These are phyloP conservation scores for Kodamaea hsintzibuensis DNA, from an alignment of 805 yeast genomes.

Conservation along the genomic window DNA sequence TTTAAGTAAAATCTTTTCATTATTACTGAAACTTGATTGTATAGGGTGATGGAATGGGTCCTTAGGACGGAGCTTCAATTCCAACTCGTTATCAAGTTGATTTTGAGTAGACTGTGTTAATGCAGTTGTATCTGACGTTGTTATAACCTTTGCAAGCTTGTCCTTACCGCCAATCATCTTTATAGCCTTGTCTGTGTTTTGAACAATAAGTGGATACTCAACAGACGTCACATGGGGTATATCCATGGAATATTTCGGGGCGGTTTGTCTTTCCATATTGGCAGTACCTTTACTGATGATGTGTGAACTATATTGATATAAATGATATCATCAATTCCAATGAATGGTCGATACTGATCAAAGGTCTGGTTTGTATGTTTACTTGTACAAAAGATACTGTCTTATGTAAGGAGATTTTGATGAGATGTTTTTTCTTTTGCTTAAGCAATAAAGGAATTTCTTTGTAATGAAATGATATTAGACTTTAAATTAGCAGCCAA, in stretches of 20 bases:
- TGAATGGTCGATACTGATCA: not conserved
- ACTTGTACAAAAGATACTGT: too few relatives aligned
- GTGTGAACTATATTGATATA: not conserved
- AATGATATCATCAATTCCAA: not conserved
- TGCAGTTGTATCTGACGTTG: constrained; percentile 27
- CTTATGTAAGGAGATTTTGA: too few relatives aligned
- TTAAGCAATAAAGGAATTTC: too few relatives aligned
- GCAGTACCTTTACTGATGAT: not conserved
- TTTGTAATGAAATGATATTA: too few relatives aligned
- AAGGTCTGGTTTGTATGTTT: too few relatives aligned
- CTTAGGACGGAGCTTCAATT: constrained; percentile 36
- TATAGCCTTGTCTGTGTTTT: constrained; percentile 62
- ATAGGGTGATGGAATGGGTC: constrained; percentile 63
- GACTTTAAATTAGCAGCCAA: too few relatives aligned
- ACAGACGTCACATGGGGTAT: constrained; percentile 73
- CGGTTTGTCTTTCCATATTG: constrained; percentile 21
- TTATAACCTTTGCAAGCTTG: constrained; percentile 43
- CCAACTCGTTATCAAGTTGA: constrained; percentile 37
- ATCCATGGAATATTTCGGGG: constrained; percentile 63
- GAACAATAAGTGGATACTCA: constrained; percentile 76
- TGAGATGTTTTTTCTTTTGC: too few relatives aligned
- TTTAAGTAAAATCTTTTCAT: constrained; percentile 60
- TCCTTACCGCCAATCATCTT: constrained; percentile 66
- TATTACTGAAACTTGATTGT: constrained; percentile 49
- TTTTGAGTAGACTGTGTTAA: constrained; percentile 7